Conservation (phyloP, 768 basidiomycete genomes). For the Sporobolomyces phaffii region DNA sequence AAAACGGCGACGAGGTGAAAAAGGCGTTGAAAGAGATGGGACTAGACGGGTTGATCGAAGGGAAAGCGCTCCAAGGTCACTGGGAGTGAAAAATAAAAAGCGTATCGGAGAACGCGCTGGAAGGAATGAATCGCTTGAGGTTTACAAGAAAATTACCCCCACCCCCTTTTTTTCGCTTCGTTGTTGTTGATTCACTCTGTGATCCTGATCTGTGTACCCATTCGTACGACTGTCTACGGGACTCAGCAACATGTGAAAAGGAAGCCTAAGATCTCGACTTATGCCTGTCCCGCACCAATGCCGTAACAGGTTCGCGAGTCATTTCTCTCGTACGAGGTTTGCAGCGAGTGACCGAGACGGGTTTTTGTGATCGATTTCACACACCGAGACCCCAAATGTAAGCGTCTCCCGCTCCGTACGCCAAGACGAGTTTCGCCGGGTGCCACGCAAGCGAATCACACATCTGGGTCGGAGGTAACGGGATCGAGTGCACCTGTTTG, state of each 20-base stretch:
- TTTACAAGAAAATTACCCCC: not conserved
- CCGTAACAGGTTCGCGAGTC: too few relatives aligned
- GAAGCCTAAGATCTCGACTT: too few relatives aligned
- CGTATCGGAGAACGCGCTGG: too few relatives aligned
- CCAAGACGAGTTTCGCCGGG: conserved; percentile 25
- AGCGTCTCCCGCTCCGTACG: conserved; percentile 28
- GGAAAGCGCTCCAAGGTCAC: conserved; percentile 54
- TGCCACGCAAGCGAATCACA: conserved; percentile 36
- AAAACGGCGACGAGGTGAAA: conserved; percentile 43
- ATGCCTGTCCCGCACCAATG: too few relatives aligned
- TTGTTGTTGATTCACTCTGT: too few relatives aligned
- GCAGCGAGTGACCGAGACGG: too few relatives aligned
- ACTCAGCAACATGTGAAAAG: too few relatives aligned
- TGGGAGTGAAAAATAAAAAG: conserved; percentile 50
- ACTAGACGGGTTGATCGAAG: conserved; percentile 52
- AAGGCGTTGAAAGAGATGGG: conserved; percentile 49
- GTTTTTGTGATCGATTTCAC: too few relatives aligned
- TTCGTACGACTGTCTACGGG: too few relatives aligned
- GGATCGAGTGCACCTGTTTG: not conserved
- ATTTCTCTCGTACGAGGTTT: too few relatives aligned
- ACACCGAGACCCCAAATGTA: conserved; percentile 25
- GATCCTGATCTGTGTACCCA: too few relatives aligned
- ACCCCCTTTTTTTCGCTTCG: too few relatives aligned
- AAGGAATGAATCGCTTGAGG: not conserved
- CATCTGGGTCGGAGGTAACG: not conserved